A percentile compares a stretch with the other conserved stretches of the same genome.
Evolutionary conservation across 1,139 yeast species (phyloP).

Genomic region (Lodderomyces elongisporus): DNA sequence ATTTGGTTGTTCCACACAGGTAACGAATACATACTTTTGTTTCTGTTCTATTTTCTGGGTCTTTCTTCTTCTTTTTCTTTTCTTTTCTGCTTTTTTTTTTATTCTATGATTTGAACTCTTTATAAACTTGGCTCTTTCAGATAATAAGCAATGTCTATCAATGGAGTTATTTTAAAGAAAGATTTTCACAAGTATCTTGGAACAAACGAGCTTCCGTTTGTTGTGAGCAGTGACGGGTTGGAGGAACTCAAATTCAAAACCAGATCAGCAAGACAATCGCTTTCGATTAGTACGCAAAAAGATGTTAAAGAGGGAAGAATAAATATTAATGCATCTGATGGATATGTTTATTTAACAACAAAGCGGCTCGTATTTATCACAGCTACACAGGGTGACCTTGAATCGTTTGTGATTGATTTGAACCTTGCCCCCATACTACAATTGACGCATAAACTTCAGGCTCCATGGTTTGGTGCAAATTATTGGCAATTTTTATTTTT

Average conservation of each 20-base stretch:
- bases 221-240: slow-evolving; percentile 13
- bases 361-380: slow-evolving; percentile 34
- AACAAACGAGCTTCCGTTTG: slow-evolving; percentile 20
- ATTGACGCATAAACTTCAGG: slow-evolving; percentile 35
- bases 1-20: too few species aligned
- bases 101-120: too few species aligned
- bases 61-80: too few species aligned
- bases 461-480: slow-evolving; percentile 56
- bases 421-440: slow-evolving; percentile 18
- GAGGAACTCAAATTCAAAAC: slow-evolving; percentile 19
- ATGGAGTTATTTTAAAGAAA: slow-evolving; percentile 23
- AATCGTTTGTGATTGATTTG: slow-evolving; percentile 31
- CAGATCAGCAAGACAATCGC: slow-evolving; percentile 21
- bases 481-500: slow-evolving; percentile 43
- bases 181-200: slow-evolving; percentile 18
- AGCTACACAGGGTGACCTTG: slow-evolving; percentile 36
- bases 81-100: not conserved
- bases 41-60: too few species aligned
- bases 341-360: slow-evolving; percentile 34
- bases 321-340: slow-evolving; percentile 28
- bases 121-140: too few species aligned
- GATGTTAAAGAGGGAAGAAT: slow-evolving; percentile 11
- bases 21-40: too few species aligned
- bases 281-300: slow-evolving; percentile 16
- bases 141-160: slow-evolving; percentile 31